phyloP scores from a whole-genome alignment of 176 grass and related monocot species.

The Eleusine coracana region DNA sequence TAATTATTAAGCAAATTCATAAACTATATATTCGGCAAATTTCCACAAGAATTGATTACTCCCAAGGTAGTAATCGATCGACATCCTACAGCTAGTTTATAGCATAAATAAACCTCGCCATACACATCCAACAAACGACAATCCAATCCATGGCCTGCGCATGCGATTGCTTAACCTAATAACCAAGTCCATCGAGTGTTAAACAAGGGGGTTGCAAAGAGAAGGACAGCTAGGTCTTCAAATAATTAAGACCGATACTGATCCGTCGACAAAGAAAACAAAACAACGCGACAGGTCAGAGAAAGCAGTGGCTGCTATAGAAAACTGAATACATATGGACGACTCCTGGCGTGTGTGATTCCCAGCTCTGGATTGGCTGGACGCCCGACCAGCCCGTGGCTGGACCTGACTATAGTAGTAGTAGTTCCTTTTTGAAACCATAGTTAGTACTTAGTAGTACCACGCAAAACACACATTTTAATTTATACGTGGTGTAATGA shows the following conservation, averaged over 20 bases:
- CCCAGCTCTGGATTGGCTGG: neutral
- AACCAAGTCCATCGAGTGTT: neutral
- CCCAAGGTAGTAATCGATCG: neutral
- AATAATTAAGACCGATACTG: conserved; percentile 35
- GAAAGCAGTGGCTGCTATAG: conserved; percentile 23
- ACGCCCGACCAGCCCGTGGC: neutral
- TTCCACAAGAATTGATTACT: neutral
- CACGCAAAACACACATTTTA: neutral
- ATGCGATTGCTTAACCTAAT: neutral
- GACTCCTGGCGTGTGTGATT: neutral
- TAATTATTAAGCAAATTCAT: too few species aligned
- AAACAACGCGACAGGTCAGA: conserved; percentile 6
- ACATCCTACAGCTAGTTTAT: neutral
- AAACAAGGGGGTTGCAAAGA: neutral
- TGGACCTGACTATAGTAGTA: neutral
- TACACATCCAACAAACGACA: neutral
- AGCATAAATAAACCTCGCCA: neutral
- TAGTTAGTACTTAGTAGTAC: neutral
- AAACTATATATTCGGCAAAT: too few species aligned
- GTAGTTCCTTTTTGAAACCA: too few species aligned
- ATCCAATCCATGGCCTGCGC: neutral
- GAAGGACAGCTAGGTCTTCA: conserved; percentile 9
- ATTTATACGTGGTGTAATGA: neutral
- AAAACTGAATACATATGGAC: neutral
- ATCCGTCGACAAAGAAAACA: neutral